Base-by-base conservation (phyloP, 2,329 filamentous ascomycete genomes). In the Endocalyx cinctus region DNA sequence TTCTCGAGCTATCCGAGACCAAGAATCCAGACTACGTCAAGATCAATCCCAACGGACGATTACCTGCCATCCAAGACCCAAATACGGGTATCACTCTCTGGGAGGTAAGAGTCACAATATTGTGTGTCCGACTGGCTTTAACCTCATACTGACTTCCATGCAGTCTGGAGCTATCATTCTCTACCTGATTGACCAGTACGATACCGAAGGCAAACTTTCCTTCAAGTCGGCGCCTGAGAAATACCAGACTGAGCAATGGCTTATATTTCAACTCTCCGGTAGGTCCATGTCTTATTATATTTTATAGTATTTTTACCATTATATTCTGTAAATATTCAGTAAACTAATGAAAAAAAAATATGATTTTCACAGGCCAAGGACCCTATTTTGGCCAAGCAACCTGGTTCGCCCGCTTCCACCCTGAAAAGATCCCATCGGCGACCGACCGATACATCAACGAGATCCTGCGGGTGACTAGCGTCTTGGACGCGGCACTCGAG, bases 101-200 rank as follows among this genome's bases (percentile, higher is more conserved):
- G 28, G n/a, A n/a, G n/a, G n/a, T n/a, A n/a, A n/a, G n/a, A n/a
- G n/a, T n/a, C n/a, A n/a, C n/a, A n/a, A n/a, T n/a, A n/a, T n/a
- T n/a, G n/a, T n/a, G n/a, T n/a, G n/a, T n/a, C n/a, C n/a, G n/a
- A n/a, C n/a, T n/a, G n/a, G n/a, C n/a, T n/a, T n/a, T n/a, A n/a
- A n/a, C n/a, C n/a, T 30, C 25, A 28, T 15, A 5, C 5, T 10
- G 10, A 19, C n/a, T 20, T 16, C 14, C 23, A 6, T 27, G 15
- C 27, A 47, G 38, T 47, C 45, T 3, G 45, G 46, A 6, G 29
- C 31, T 5, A 48, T 57, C 27, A 33, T 43, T 16, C 31, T 47
- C 14, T 57, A 54, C 33, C 32, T 55, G 10, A 31, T 49, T 23
- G 45, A 49, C 12, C 22, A 41, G 17, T 56, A 56, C 32, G 51